Conservation (phyloP, 2,329 filamentous ascomycete genomes). For the Penicillium sp. region DNA sequence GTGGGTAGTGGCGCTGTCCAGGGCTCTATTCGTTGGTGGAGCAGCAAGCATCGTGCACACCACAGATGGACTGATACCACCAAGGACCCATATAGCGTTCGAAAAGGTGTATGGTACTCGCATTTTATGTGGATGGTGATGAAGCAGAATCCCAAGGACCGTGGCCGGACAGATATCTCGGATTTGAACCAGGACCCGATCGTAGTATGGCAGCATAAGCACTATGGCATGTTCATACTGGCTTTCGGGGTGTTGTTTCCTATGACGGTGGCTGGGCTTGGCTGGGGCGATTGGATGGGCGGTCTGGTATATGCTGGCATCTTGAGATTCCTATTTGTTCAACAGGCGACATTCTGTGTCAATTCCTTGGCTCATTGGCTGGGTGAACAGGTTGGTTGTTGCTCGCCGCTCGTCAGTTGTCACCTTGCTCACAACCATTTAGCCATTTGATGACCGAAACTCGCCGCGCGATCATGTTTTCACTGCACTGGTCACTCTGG, state of each 20-base stretch:
- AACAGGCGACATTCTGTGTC: conserved; percentile 91
- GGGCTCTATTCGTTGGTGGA: conserved; percentile 87
- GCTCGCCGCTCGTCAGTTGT: neutral
- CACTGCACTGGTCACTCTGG: conserved; percentile 80
- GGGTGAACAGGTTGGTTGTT: conserved; percentile 59
- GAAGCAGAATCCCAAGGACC: conserved; percentile 88
- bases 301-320: conserved; percentile 85
- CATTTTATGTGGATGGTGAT: conserved; percentile 90
- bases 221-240: conserved; percentile 70
- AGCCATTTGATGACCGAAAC: conserved; percentile 91
- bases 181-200: conserved; percentile 84
- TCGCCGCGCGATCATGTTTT: conserved; percentile 85
- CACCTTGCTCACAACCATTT: neutral
- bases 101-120: conserved; percentile 82
- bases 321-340: conserved; percentile 83
- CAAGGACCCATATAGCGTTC: conserved; percentile 87
- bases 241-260: conserved; percentile 76
- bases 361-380: conserved; percentile 90
- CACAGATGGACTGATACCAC: conserved; percentile 91
- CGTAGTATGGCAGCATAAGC: conserved; percentile 82
- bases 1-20: conserved; percentile 81
- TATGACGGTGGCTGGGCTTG: conserved; percentile 70
- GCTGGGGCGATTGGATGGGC: conserved; percentile 78
- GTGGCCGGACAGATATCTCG: conserved; percentile 83
- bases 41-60: conserved; percentile 80